These are phyloP conservation scores for Diplodia scrobiculata DNA, from an alignment of 2,329 filamentous ascomycete genomes.

Conservation along the genomic window DNA sequence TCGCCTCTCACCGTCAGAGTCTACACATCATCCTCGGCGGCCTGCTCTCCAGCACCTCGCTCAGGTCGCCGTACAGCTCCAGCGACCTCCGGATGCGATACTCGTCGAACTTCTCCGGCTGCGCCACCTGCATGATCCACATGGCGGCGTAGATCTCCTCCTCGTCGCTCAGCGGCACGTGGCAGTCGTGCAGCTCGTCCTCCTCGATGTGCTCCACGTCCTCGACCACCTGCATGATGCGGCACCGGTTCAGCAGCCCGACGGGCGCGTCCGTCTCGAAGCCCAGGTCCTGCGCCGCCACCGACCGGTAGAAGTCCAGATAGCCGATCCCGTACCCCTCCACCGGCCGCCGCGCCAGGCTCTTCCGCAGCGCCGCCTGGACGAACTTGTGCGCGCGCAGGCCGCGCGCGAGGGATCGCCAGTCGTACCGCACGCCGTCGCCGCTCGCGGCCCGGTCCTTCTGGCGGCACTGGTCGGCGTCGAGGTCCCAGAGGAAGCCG, in stretches of 20 bases:
- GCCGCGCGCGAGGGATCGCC: neutral
- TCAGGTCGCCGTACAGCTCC: slow-evolving; percentile 23
- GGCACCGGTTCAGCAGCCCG: slow-evolving; percentile 15
- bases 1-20: neutral
- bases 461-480: neutral
- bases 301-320: slow-evolving; percentile 14
- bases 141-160: slow-evolving; percentile 17
- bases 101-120: slow-evolving; percentile 20
- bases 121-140: slow-evolving; percentile 16
- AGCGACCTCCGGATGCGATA: slow-evolving; percentile 9
- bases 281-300: neutral
- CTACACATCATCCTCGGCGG: slow-evolving; percentile 16
- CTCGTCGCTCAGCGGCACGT: slow-evolving; percentile 17
- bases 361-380: slow-evolving; percentile 6
- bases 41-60: slow-evolving; percentile 1
- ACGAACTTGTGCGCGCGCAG: slow-evolving; percentile 9
- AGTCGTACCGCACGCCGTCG: neutral
- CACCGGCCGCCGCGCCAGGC: neutral
- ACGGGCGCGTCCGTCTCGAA: neutral
- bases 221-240: slow-evolving; percentile 11
- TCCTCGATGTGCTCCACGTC: slow-evolving; percentile 14
- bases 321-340: slow-evolving; percentile 19
- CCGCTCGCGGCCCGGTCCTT: neutral
- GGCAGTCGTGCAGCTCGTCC: slow-evolving; percentile 22
- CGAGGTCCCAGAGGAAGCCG: slow-evolving; percentile 20